These are phyloP conservation scores for Debaryomyces sp. DNA, from an alignment of 1,139 yeast genomes.

Conservation along the genomic window DNA sequence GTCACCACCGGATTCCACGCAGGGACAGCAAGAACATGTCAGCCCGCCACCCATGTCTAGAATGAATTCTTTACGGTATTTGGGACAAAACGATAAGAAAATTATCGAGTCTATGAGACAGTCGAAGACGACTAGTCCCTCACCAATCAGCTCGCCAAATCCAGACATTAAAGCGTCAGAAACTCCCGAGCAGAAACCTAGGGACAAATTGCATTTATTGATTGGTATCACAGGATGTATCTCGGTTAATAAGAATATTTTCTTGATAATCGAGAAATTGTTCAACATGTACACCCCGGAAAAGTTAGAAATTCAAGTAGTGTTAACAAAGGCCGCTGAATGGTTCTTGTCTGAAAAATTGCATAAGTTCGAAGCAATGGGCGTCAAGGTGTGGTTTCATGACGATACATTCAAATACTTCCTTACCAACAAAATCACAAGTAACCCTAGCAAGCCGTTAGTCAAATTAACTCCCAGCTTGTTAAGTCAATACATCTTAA, in stretches of 20 bases:
- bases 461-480: constrained; percentile 14
- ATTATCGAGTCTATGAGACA: constrained; percentile 16
- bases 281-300: constrained; percentile 28
- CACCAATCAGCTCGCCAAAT: constrained; percentile 4
- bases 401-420: constrained; percentile 27
- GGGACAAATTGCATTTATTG: constrained; percentile 25
- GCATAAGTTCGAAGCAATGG: constrained; percentile 25
- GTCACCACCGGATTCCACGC: not conserved
- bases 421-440: constrained; percentile 14
- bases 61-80: constrained; percentile 19
- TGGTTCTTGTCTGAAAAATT: constrained; percentile 28
- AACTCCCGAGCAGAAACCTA: constrained; percentile 6
- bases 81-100: constrained; percentile 16
- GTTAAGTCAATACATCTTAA: constrained; percentile 20
- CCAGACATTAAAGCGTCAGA: not conserved
- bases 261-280: constrained; percentile 29
- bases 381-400: constrained; percentile 32
- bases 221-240: constrained; percentile 35
- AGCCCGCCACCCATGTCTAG: constrained; percentile 14
- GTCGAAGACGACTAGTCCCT: constrained; percentile 8
- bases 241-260: constrained; percentile 25
- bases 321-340: constrained; percentile 33
- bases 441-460: constrained; percentile 10
- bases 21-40: not conserved
- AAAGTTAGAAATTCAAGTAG: constrained; percentile 29